Percentiles rank a stretch among this genome's conserved stretches.
phyloP scores from a whole-genome alignment of 2,329 filamentous ascomycete genomes.

The Geoglossum cookeanum region DNA sequence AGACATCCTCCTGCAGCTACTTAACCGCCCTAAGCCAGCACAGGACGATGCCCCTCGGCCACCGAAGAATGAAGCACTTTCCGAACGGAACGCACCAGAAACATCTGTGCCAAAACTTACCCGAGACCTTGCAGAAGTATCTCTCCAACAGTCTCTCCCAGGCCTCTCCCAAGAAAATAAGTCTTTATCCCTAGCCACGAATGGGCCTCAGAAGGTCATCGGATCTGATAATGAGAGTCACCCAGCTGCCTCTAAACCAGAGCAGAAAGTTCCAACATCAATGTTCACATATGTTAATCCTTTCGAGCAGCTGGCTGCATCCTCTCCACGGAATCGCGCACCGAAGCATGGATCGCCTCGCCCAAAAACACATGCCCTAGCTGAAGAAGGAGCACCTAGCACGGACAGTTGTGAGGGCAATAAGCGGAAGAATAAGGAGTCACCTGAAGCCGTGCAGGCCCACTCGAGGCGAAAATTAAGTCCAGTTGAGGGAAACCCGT shows the following conservation, averaged over 20 bases:
- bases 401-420: slow-evolving; percentile 5
- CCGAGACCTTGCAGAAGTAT: slow-evolving; percentile 25
- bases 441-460: slow-evolving; percentile 6
- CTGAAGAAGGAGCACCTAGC: slow-evolving; percentile 21
- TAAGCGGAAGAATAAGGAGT: slow-evolving; percentile 11
- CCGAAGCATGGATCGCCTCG: slow-evolving; percentile 25
- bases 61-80: slow-evolving; percentile 10
- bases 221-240: background rate
- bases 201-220: slow-evolving; percentile 43
- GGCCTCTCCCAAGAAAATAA: slow-evolving; percentile 15
- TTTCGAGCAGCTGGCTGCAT: slow-evolving; percentile 49
- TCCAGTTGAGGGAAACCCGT: slow-evolving; percentile 8
- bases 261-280: slow-evolving; percentile 20
- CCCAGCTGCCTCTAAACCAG: background rate
- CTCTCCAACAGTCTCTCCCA: slow-evolving; percentile 20
- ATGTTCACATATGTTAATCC: slow-evolving; percentile 56
- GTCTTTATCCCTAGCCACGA: slow-evolving; percentile 63
- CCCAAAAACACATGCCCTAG: slow-evolving; percentile 13
- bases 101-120: slow-evolving; percentile 25
- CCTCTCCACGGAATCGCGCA: slow-evolving; percentile 40
- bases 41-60: slow-evolving; percentile 10
- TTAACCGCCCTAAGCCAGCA: slow-evolving; percentile 49
- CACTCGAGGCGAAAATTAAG: slow-evolving; percentile 16
- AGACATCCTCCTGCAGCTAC: slow-evolving; percentile 66
- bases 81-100: slow-evolving; percentile 20